These are phyloP conservation scores for Lablab purpureus DNA, from an alignment of 306 rosid genomes.

Conservation along the genomic window DNA sequence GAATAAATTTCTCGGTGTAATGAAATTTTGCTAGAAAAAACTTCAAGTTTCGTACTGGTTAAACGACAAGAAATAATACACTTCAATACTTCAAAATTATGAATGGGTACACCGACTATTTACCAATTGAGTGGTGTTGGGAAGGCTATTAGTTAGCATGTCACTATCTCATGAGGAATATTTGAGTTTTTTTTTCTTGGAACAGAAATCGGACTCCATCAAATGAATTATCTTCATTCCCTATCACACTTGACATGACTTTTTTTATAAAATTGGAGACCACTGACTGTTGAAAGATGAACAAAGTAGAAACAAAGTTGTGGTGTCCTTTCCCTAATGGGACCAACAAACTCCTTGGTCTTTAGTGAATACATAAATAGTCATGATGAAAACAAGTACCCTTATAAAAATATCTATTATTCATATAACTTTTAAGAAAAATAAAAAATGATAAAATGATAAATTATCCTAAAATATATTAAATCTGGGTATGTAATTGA, in stretches of 20 bases:
- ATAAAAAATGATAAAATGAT: too few relatives aligned
- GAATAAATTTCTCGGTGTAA: neutral
- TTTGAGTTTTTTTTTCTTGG: slow-evolving; percentile 22
- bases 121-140: neutral
- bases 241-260: neutral
- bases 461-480: too few relatives aligned
- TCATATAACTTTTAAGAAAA: too few relatives aligned
- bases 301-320: neutral
- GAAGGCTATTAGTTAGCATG: slow-evolving; percentile 20
- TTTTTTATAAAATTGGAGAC: neutral
- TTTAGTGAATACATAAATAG: neutral
- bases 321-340: neutral
- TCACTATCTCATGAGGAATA: neutral
- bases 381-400: neutral
- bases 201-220: too few relatives aligned
- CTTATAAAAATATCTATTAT: neutral
- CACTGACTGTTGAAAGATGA: neutral
- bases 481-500: too few relatives aligned
- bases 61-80: neutral
- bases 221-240: neutral
- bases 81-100: neutral
- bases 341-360: neutral
- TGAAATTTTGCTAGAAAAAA: neutral
- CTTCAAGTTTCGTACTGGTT: neutral
- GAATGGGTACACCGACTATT: neutral